Evolutionary conservation across 2,329 filamentous ascomycete species (phyloP), one percentile per base, ranked within the genome.

Genomic region (Pestalotiopsis sp.): DNA sequence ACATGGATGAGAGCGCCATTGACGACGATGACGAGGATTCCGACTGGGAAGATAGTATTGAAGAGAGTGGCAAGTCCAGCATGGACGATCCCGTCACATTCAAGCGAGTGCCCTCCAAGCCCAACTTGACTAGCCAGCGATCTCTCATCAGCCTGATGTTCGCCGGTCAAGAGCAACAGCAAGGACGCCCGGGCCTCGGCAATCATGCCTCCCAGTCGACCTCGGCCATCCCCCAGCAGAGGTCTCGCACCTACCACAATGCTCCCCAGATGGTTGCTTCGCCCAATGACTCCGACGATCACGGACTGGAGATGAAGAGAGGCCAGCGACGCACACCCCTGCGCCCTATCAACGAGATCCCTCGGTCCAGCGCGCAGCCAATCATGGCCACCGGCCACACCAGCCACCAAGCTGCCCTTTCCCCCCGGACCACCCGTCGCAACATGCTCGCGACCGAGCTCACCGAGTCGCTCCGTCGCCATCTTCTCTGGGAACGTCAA

Each of bases 391-490:
- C 90, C 14, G 88, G 91, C 23, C 87, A 87, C n/a, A 90, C 90
- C 68, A 79, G 80, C 52, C 80, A 85, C 62, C 92, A 93, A 67
- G 89, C 91, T 36, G 93, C 94, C 1, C 87, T 97, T 72, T 98
- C 96, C 4, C 96, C 96, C 3, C 90, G 94, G 68, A 98, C 95
- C 0, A 98, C 95, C 0, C 90, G 96, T 65, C 90, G 95, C 70
- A 97, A 98, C 81, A 99, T 99, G 96, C 87, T 99, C 68, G 92
- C 93, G 9, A 97, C 93, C 0, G 96, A 99, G 82, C 85, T 99
- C 67, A 98, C 95, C 2, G 94, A 97, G 79, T 97, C 94, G 25
- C 90, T 99, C 3, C 90, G 96, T 25, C 93, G 94, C 74, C 93
- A 98, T 75, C 90, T 99, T 17, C 88, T 98, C 17, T 97, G 94